Conservation (phyloP, 345 rosid species). For the Mercurialis annua region DNA sequence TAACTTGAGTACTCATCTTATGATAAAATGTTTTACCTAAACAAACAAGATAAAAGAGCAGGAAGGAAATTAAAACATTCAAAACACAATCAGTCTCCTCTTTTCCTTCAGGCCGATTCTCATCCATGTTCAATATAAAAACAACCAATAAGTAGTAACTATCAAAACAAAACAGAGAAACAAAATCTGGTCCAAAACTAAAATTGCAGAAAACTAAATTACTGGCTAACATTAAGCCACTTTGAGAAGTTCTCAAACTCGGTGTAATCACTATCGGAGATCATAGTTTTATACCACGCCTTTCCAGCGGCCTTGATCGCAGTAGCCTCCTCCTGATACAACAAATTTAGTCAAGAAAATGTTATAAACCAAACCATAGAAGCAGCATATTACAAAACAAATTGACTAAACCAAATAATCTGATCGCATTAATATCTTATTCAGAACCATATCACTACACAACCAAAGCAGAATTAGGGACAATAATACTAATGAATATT, state of each 20-base stretch:
- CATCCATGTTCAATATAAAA: slow-evolving; percentile 1
- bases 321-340: slow-evolving; percentile 68
- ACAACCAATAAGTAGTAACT: background rate
- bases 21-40: slow-evolving; percentile 6
- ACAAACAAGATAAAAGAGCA: background rate
- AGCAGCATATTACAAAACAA: no score
- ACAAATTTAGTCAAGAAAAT: background rate
- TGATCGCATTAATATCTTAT: no score
- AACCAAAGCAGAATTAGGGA: no score
- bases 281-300: slow-evolving; percentile 93
- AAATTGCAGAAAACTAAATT: slow-evolving; percentile 15
- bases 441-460: no score
- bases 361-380: no score
- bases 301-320: slow-evolving; percentile 79
- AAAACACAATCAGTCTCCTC: background rate
- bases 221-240: slow-evolving; percentile 81
- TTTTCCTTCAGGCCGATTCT: background rate
- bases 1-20: background rate
- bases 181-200: slow-evolving; percentile 10
- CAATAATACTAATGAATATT: no score
- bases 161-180: background rate
- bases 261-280: slow-evolving; percentile 84
- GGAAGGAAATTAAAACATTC: background rate
- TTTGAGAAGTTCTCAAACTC: slow-evolving; percentile 83
- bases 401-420: no score